phyloP scores from a whole-genome alignment of 345 rosid genomes.

The Firmiana major region DNA sequence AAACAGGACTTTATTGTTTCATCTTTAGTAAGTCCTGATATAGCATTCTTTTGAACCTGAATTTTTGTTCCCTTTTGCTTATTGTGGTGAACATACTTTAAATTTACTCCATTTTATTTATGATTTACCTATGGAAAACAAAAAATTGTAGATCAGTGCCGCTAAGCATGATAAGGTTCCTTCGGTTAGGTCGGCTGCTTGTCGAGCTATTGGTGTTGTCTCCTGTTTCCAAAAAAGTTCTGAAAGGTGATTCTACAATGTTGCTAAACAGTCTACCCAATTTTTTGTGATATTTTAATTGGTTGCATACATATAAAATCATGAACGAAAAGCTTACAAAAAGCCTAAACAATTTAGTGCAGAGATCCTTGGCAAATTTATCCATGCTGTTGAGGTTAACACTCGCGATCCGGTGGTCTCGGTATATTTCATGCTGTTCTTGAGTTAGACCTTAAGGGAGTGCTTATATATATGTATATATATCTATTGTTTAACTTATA shows the following conservation, averaged over 20 bases:
- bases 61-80: slow-evolving; percentile 11
- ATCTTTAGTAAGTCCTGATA: slow-evolving; percentile 53
- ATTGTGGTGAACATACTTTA: not conserved
- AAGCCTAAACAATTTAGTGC: slow-evolving; percentile 56
- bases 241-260: slow-evolving; percentile 46
- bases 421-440: slow-evolving; percentile 39
- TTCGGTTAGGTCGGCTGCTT: slow-evolving; percentile 88
- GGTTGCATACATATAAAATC: slow-evolving; percentile 12
- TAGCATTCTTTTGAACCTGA: slow-evolving; percentile 1
- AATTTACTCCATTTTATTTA: slow-evolving; percentile 4
- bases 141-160: slow-evolving; percentile 49
- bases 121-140: slow-evolving; percentile 8
- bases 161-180: slow-evolving; percentile 66
- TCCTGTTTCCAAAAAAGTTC: slow-evolving; percentile 73
- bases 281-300: slow-evolving; percentile 12
- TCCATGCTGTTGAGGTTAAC: slow-evolving; percentile 71
- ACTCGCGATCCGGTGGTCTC: slow-evolving; percentile 60
- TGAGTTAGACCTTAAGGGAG: slow-evolving; percentile 8
- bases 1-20: slow-evolving; percentile 62
- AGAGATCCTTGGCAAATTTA: slow-evolving; percentile 65
- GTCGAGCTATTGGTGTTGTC: slow-evolving; percentile 92
- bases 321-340: slow-evolving; percentile 26
- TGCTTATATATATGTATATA: slow-evolving; percentile 13
- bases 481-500: slow-evolving; percentile 13
- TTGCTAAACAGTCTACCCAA: slow-evolving; percentile 6